A percentile compares a stretch with the other conserved stretches of the same genome.
phyloP scores from a whole-genome alignment of 768 basidiomycete species.

The Russula sp. region DNA sequence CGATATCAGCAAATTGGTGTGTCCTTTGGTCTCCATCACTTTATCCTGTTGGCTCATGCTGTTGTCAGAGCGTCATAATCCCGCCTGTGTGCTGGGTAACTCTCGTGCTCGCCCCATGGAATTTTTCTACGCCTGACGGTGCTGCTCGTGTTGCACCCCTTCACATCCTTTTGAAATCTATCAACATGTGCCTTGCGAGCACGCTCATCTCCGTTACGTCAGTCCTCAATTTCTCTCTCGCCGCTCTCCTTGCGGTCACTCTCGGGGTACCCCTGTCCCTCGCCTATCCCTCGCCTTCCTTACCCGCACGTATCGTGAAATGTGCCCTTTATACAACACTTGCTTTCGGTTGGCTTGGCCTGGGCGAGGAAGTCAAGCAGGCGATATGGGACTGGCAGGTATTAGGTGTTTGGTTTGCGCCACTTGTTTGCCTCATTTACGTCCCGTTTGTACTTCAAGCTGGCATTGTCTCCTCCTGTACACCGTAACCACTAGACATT shows the following conservation, averaged over 20 bases:
- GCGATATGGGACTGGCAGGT: slow-evolving; percentile 76
- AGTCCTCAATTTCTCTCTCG: slow-evolving; percentile 90
- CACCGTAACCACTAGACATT: neutral
- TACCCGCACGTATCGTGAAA: slow-evolving; percentile 28
- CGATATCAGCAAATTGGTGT: slow-evolving; percentile 38
- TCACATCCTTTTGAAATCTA: slow-evolving; percentile 52
- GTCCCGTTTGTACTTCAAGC: slow-evolving; percentile 69
- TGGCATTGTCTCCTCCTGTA: slow-evolving; percentile 44
- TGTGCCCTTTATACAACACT: slow-evolving; percentile 41
- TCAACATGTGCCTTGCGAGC: slow-evolving; percentile 80
- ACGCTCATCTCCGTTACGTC: slow-evolving; percentile 80
- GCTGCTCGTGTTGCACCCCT: slow-evolving; percentile 33
- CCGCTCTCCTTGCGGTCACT: slow-evolving; percentile 58
- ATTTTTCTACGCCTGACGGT: slow-evolving; percentile 24
- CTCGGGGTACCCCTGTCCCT: slow-evolving; percentile 61
- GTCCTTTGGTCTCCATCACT: slow-evolving; percentile 12
- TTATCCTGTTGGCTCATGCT: neutral
- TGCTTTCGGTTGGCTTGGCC: slow-evolving; percentile 54
- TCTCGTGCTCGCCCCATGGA: slow-evolving; percentile 33
- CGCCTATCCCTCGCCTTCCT: slow-evolving; percentile 33
- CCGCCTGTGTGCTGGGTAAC: neutral
- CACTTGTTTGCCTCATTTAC: slow-evolving; percentile 76
- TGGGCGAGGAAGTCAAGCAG: slow-evolving; percentile 40
- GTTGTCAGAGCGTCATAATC: slow-evolving; percentile 5
- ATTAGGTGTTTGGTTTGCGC: slow-evolving; percentile 76